Evolutionary conservation across 305 asterid genomes (phyloP).

Genomic region (Plantago coronopus): DNA sequence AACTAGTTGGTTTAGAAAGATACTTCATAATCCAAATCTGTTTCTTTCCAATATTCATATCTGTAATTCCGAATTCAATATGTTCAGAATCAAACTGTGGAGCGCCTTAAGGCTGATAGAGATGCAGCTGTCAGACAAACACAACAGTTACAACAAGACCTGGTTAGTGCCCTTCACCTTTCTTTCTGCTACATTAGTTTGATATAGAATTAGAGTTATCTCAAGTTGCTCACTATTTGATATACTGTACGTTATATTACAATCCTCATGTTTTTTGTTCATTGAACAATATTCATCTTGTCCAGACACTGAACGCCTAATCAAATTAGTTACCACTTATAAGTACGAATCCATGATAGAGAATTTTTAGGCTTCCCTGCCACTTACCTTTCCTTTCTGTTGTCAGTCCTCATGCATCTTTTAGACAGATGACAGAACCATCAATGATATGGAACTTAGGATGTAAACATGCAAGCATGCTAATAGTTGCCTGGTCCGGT

Average conservation of each 20-base stretch:
- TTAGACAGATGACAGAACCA: too few species aligned
- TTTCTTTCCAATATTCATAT: not conserved
- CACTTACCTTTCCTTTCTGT: not conserved
- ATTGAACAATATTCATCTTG: not conserved
- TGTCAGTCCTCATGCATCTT: too few species aligned
- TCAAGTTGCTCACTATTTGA: not conserved
- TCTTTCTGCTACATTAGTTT: not conserved
- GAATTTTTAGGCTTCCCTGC: not conserved
- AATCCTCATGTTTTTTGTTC: not conserved
- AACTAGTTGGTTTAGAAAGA: not conserved
- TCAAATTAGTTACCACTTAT: not conserved
- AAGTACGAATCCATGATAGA: not conserved
- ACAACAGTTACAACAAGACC: slow-evolving; percentile 54
- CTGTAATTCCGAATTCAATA: not conserved
- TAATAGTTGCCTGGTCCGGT: too few species aligned
- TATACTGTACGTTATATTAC: not conserved
- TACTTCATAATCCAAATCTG: not conserved
- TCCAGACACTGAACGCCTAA: not conserved
- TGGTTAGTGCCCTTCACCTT: slow-evolving; percentile 44
- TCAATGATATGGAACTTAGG: too few species aligned
- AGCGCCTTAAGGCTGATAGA: slow-evolving; percentile 58
- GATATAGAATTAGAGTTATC: not conserved
- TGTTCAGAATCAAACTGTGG: slow-evolving; percentile 52
- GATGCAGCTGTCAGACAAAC: slow-evolving; percentile 58
- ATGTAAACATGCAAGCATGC: too few species aligned